Conservation (phyloP, 257 asterid genomes). For the Solanum habrochaites region DNA sequence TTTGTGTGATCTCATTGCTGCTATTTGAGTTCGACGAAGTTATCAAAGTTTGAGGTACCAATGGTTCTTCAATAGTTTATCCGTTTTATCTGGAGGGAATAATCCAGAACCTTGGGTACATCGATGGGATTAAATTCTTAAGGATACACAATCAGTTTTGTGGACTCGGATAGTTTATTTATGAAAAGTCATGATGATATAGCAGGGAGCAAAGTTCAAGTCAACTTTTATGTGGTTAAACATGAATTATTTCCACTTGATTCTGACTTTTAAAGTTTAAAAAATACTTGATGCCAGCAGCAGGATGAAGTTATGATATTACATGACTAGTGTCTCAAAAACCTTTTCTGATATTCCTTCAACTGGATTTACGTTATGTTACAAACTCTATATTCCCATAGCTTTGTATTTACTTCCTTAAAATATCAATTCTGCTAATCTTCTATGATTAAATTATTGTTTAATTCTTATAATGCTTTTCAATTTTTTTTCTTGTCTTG, state of each 20-base stretch:
- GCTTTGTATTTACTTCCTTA: neutral
- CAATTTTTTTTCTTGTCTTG: neutral
- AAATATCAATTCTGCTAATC: neutral
- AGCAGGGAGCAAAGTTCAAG: neutral
- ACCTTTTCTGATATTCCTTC: neutral
- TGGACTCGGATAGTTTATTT: neutral
- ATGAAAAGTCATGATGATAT: neutral
- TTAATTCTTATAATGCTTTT: neutral
- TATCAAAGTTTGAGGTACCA: too few species aligned
- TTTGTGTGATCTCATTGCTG: too few species aligned
- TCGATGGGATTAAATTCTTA: too few species aligned
- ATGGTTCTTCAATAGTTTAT: too few species aligned
- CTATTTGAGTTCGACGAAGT: too few species aligned
- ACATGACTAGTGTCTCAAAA: neutral
- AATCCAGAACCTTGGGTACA: too few species aligned
- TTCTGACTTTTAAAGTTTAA: neutral
- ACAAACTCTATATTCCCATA: neutral
- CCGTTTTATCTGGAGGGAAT: too few species aligned
- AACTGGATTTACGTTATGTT: neutral
- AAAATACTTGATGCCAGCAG: neutral
- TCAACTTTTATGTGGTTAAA: neutral
- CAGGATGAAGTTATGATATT: neutral
- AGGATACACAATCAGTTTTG: neutral
- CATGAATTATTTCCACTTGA: neutral
- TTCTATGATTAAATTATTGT: neutral